A percentile compares a stretch with the other conserved stretches of the same genome.
Conservation (phyloP, 768 basidiomycete species). For the Panaeolus cyanescens region DNA sequence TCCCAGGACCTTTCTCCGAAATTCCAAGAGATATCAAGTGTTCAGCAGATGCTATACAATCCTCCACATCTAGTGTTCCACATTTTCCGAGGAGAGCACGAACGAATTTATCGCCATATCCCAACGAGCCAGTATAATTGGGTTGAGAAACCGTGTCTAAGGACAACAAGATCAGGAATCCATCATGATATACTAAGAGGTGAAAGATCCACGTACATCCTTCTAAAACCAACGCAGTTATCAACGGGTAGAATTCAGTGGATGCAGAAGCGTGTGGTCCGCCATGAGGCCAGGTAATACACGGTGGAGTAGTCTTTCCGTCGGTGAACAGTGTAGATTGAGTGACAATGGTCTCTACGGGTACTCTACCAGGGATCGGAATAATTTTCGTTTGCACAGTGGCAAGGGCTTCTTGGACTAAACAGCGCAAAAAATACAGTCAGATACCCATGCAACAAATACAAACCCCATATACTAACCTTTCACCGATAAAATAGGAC, state of each 20-base stretch:
- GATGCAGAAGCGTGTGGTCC: constrained; percentile 58
- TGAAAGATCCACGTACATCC: constrained; percentile 49
- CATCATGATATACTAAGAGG: not conserved
- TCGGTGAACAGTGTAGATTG: constrained; percentile 23
- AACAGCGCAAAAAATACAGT: not conserved
- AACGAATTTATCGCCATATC: constrained; percentile 66
- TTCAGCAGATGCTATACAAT: constrained; percentile 56
- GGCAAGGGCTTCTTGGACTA: constrained; percentile 46
- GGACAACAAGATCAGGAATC: not conserved
- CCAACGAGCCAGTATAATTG: constrained; percentile 70
- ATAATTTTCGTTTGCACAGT: constrained; percentile 44
- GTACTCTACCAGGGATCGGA: constrained; percentile 48
- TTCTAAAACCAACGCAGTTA: constrained; percentile 51
- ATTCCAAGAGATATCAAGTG: constrained; percentile 54
- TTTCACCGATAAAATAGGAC: constrained; percentile 36
- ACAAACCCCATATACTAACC: constrained; percentile 32
- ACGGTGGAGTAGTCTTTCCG: constrained; percentile 35
- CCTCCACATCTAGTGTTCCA: constrained; percentile 65
- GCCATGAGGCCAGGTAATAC: constrained; percentile 59
- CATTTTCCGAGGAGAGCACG: constrained; percentile 56
- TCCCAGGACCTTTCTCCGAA: constrained; percentile 47
- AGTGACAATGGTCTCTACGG: constrained; percentile 59
- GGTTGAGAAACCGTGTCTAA: constrained; percentile 60
- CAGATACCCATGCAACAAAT: not conserved
- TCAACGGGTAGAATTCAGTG: constrained; percentile 47